A percentile compares a stretch with the other conserved stretches of the same genome.
phyloP scores from a whole-genome alignment of 2,329 filamentous ascomycete genomes.

The Trichoderma aggressivum region DNA sequence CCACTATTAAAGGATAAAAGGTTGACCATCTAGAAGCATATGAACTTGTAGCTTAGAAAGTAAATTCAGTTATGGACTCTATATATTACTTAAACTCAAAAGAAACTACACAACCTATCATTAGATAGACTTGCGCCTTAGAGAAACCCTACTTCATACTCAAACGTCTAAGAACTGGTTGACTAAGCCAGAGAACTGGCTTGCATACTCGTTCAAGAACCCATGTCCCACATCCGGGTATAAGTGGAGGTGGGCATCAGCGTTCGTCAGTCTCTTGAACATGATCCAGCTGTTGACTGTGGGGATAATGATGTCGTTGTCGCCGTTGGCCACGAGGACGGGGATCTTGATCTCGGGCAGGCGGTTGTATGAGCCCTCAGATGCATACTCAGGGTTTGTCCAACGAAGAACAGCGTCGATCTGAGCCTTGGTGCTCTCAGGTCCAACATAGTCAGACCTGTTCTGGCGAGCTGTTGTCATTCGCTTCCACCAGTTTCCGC shows the following conservation, averaged over 20 bases:
- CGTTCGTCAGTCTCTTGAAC: constrained; percentile 1
- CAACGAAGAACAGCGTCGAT: background rate
- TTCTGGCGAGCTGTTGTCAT: background rate
- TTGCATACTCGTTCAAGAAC: constrained; percentile 7
- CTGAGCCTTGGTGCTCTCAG: background rate
- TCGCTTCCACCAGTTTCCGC: background rate
- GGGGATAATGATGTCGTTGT: constrained; percentile 7
- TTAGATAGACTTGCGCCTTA: background rate
- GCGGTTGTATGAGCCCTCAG: background rate
- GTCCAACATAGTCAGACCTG: background rate
- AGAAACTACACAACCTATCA: background rate
- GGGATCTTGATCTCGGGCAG: constrained; percentile 1
- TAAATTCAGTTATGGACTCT: background rate
- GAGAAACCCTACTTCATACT: background rate
- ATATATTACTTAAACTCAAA: background rate
- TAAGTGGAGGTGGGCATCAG: constrained; percentile 3
- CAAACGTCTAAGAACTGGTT: background rate
- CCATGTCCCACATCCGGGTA: constrained; percentile 9
- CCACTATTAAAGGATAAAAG: background rate
- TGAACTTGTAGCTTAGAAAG: background rate
- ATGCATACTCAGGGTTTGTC: background rate
- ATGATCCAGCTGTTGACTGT: constrained; percentile 13
- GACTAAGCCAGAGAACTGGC: background rate
- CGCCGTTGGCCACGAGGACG: constrained; percentile 2
- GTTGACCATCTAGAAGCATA: background rate